Conservation (phyloP, 2,329 filamentous ascomycete species). For the Plectosphaerella sp. region DNA sequence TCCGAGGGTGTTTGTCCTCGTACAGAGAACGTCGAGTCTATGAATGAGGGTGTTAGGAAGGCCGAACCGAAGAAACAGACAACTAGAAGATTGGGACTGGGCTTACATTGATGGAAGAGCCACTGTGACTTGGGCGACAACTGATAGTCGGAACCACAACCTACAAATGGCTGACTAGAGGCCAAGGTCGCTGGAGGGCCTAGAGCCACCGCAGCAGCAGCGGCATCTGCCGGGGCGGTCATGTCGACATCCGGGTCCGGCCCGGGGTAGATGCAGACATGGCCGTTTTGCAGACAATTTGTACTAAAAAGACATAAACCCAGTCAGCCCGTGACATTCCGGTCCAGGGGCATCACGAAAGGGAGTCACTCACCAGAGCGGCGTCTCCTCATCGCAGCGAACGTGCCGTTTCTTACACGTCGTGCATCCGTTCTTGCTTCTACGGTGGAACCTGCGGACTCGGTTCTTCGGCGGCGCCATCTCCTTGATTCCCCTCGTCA, state of each 20-base stretch:
- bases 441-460: slow-evolving; percentile 30
- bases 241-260: slow-evolving; percentile 9
- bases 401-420: slow-evolving; percentile 37
- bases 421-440: slow-evolving; percentile 30
- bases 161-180: slow-evolving; percentile 10
- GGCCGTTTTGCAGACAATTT: slow-evolving; percentile 39
- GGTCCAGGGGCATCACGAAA: neutral
- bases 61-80: neutral
- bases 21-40: slow-evolving; percentile 36
- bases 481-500: neutral
- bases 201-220: slow-evolving; percentile 1
- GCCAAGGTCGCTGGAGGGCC: too few relatives aligned
- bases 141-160: slow-evolving; percentile 13
- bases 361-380: slow-evolving; percentile 34
- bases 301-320: slow-evolving; percentile 22
- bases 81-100: neutral
- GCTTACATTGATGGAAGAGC: slow-evolving; percentile 30
- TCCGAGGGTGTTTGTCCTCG: slow-evolving; percentile 34
- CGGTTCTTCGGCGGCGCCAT: slow-evolving; percentile 30
- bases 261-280: slow-evolving; percentile 32
- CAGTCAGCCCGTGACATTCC: neutral
- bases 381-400: slow-evolving; percentile 39
- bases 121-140: slow-evolving; percentile 27
- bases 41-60: neutral
- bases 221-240: neutral